A percentile compares a stretch with the other conserved stretches of the same genome.
phyloP scores from a whole-genome alignment of 2,329 filamentous ascomycete genomes.

The Myriosclerotinia curreyana region DNA sequence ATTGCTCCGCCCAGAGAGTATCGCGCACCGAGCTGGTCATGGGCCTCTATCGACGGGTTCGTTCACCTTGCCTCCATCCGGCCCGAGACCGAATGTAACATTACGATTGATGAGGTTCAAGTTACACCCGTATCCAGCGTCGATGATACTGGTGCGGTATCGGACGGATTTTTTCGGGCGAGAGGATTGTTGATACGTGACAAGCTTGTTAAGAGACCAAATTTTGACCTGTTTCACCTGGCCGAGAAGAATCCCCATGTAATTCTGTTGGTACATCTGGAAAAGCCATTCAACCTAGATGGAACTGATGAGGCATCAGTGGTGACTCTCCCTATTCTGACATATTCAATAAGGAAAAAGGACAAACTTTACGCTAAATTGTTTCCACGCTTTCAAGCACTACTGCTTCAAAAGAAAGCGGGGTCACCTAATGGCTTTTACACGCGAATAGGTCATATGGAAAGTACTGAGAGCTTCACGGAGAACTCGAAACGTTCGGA shows the following conservation, averaged over 20 bases:
- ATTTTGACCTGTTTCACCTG: not conserved
- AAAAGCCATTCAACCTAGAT: not conserved
- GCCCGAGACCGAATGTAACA: not conserved
- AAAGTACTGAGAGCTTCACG: fast-evolving
- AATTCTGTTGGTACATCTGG: fast-evolving
- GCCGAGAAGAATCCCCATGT: not conserved
- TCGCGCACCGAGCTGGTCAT: slow-evolving; percentile 17
- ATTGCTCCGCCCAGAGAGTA: not conserved
- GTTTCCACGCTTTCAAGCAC: not conserved
- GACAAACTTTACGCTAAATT: not conserved
- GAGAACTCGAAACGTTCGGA: not conserved
- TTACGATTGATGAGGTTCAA: not conserved
- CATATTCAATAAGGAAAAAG: too few relatives aligned
- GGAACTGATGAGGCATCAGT: not conserved
- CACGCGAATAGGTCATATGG: not conserved
- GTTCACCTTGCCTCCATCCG: fast-evolving
- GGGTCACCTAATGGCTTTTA: slow-evolving; percentile 1
- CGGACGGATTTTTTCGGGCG: slow-evolving; percentile 2
- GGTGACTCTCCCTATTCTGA: not conserved
- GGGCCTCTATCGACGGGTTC: not conserved
- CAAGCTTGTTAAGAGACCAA: not conserved
- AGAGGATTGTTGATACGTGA: not conserved
- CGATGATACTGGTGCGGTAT: not conserved
- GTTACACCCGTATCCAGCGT: not conserved
- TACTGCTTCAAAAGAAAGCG: not conserved